Evolutionary conservation across 2,329 filamentous ascomycete species (phyloP).

Genomic region (Beauveria caledonica): DNA sequence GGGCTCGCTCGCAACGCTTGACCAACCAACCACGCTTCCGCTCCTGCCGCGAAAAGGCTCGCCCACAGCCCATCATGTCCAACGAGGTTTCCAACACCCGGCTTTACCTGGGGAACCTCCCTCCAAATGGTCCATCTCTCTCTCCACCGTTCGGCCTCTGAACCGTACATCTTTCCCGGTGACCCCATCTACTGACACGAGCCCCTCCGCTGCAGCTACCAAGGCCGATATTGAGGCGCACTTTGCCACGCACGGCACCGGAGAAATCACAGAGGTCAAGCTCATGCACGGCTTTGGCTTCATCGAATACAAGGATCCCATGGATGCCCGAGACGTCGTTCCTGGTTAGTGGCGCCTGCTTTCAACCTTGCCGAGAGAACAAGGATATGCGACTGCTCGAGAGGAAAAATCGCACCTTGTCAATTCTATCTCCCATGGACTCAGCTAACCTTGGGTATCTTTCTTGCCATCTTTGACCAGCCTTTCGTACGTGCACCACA

Average conservation of each 20-base stretch:
- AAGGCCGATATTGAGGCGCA: constrained; percentile 95
- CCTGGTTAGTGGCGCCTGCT: constrained; percentile 59
- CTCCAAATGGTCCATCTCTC: constrained; percentile 68
- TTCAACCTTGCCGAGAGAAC: background rate
- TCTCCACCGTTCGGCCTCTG: constrained; percentile 5
- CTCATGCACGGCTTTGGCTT: constrained; percentile 99
- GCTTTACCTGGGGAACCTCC: constrained; percentile 96
- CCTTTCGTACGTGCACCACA: constrained; percentile 48
- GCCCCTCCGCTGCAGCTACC: constrained; percentile 58
- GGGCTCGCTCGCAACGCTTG: background rate
- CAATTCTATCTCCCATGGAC: background rate
- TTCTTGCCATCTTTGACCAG: constrained; percentile 27
- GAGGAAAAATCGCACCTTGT: background rate
- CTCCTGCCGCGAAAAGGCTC: background rate
- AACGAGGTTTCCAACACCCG: constrained; percentile 82
- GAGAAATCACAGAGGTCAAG: constrained; percentile 98
- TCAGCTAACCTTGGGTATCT: constrained; percentile 14
- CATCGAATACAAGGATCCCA: constrained; percentile 97
- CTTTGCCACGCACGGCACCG: constrained; percentile 91
- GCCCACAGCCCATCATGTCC: constrained; percentile 48
- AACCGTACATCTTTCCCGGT: constrained; percentile 10
- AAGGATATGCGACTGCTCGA: background rate
- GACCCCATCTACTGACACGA: constrained; percentile 33
- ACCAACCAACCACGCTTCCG: background rate
- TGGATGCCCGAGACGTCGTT: constrained; percentile 97